Base-by-base conservation (phyloP, 1,139 yeast genomes). In the Meyerozyma athensensis region DNA sequence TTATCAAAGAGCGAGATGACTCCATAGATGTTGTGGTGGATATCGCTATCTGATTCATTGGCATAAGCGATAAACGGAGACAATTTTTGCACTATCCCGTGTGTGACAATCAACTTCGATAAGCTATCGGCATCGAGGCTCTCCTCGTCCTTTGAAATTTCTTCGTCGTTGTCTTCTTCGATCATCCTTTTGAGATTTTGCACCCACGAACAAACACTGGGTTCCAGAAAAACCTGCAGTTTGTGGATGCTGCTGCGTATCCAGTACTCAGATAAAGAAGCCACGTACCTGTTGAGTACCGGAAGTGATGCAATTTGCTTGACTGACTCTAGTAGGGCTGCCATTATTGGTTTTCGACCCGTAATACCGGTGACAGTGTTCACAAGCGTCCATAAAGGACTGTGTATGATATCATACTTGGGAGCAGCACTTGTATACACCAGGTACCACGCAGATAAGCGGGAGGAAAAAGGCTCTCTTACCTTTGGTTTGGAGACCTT, bases 291-390 rank as follows among this genome's bases (percentile, higher is more conserved):
- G 13, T 13, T 24, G 3, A 24, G 6, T 7, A 4, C 28, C 28
- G 14, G 28, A 24, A 24, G 4, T 2, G 58, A 20, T 1, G 43
- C 26, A 6, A 38, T 36, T 37, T 44, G 45, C 1, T 53, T 19
- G 7, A 47, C 45, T 3, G 30, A 44, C 13, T 23, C 18, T 4
- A 57, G 19, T 2, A 53, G 21, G n/a, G 53, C 44, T 9, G 49
- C 42, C 2, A 63, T 34, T 7, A 64, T 37, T 3, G 72, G 71
- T 37, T 56, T 61, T 26, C 65, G 44, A 10, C 35, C 17, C n/a
- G 61, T 51, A 21, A 66, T 46, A 19, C 54, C 53, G 3, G 60
- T 52, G 14, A 66, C 20, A 1, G 64, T 59, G 40, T 64, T 49
- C 5, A 59, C 1, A 17, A 68, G 48, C n/a, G 42, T 36, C 38